Percentiles rank a stretch among this genome's conserved stretches.
phyloP scores from a whole-genome alignment of 2,329 filamentous ascomycete genomes.

The Albifimbria verrucaria region DNA sequence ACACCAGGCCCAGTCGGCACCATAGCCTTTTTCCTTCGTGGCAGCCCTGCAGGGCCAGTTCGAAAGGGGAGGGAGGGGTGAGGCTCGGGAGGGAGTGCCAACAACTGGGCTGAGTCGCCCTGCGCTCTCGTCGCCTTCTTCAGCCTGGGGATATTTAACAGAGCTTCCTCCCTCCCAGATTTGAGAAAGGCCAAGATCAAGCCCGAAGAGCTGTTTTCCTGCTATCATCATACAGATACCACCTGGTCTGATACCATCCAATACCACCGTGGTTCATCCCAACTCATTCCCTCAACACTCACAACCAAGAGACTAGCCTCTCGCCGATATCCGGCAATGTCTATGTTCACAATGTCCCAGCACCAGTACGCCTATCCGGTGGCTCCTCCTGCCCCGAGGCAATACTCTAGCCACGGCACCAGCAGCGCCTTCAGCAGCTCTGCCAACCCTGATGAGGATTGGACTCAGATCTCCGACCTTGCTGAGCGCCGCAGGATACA shows the following conservation, averaged over 20 bases:
- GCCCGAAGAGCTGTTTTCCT: not conserved
- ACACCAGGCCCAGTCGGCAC: not conserved
- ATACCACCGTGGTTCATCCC: constrained; percentile 8
- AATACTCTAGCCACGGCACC: constrained; percentile 70
- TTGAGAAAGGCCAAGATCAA: not conserved
- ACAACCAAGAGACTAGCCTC: constrained; percentile 4
- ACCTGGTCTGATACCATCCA: constrained; percentile 6
- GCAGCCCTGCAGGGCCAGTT: not conserved
- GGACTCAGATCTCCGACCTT: constrained; percentile 98
- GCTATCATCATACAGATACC: not conserved
- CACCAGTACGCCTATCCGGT: constrained; percentile 28
- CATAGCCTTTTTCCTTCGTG: not conserved
- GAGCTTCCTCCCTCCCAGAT: constrained; percentile 24
- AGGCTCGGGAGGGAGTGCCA: no score
- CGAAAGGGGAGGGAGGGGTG: not conserved
- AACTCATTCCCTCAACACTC: constrained; percentile 7
- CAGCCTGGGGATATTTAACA: constrained; percentile 26
- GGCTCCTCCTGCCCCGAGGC: constrained; percentile 48
- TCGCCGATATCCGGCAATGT: constrained; percentile 19
- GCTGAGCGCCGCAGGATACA: constrained; percentile 92
- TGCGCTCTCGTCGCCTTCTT: constrained; percentile 13
- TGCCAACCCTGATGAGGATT: constrained; percentile 94
- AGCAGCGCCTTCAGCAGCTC: constrained; percentile 94
- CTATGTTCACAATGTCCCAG: constrained; percentile 33
- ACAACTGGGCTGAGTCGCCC: constrained; percentile 3